Evolutionary conservation across 768 basidiomycete species (phyloP).

Genomic region (Boletus reticuloceps): DNA sequence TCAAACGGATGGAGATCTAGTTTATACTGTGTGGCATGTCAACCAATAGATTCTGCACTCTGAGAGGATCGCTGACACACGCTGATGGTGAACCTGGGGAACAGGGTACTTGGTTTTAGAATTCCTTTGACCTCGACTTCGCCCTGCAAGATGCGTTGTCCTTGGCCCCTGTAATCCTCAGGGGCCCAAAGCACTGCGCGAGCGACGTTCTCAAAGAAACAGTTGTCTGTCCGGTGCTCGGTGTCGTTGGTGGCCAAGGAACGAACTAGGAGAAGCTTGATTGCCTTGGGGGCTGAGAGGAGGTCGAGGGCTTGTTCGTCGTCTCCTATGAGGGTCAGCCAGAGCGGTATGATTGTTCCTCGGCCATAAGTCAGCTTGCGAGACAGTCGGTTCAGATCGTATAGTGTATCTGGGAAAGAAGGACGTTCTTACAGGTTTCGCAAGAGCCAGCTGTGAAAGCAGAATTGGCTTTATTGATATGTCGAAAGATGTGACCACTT

Average conservation of each 20-base stretch:
- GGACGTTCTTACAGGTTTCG: slow-evolving; percentile 40
- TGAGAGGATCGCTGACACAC: slow-evolving; percentile 30
- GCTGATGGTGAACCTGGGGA: slow-evolving; percentile 46
- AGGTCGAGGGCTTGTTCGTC: slow-evolving; percentile 52
- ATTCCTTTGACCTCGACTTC: slow-evolving; percentile 48
- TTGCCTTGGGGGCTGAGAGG: slow-evolving; percentile 39
- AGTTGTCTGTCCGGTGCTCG: slow-evolving; percentile 43
- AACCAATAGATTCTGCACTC: not conserved
- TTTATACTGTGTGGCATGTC: slow-evolving; percentile 37
- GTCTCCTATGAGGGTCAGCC: slow-evolving; percentile 41
- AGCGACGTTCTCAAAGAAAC: slow-evolving; percentile 41
- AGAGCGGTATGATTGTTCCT: slow-evolving; percentile 51
- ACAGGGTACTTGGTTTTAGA: slow-evolving; percentile 43
- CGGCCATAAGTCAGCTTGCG: slow-evolving; percentile 47
- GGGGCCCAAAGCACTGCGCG: slow-evolving; percentile 48
- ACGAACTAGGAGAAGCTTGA: slow-evolving; percentile 44
- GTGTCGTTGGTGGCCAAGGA: slow-evolving; percentile 42
- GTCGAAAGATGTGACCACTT: slow-evolving; percentile 8
- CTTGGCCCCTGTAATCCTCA: slow-evolving; percentile 24
- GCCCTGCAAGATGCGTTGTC: slow-evolving; percentile 43
- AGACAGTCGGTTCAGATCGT: not conserved
- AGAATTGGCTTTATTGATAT: not conserved
- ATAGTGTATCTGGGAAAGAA: not conserved
- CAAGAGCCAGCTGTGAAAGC: slow-evolving; percentile 42
- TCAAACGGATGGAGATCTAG: slow-evolving; percentile 43